Base-by-base conservation (phyloP, 805 yeast genomes). In the Maudiozyma saulgeensis region DNA sequence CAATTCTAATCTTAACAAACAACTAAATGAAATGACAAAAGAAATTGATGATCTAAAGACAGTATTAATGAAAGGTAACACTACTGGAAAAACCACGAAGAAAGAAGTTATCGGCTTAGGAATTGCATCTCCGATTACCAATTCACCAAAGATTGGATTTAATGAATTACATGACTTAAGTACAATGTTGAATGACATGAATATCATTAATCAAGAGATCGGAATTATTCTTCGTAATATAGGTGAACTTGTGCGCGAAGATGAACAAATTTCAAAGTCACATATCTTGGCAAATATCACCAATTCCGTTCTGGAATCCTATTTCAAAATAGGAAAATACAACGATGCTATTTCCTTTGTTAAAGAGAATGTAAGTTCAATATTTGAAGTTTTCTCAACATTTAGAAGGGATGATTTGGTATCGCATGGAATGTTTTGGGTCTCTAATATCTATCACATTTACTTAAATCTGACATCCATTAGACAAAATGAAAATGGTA, bases 401-500 rank as follows among this genome's bases (percentile, higher is more conserved):
- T 32, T 43, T 11, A 16, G 25, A 13, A 39, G 37, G n/a, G 41
- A 43, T 3, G 38, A 38, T 4, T 32, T 43, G 9, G 18, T 40
- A 7, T 2, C 13, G 4, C 21, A 25, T 21, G 47, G 47, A 32
- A 38, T 47, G 16, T 47, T 47, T 25, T 47, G 50, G 50, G 16
- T 43, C 6, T 18, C 28, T 3, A 47, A 43, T 18, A 39, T 43
- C 13, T 39, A 37, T 9, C 25, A 47, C 3, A 31, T 47, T 6
- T 39, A 43, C 18, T 15, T 28, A 3, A 25, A 23, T 16, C 12
- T 47, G 5, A 9, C 19, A 6, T 21, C 16, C 6, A 12, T 31
- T 32, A 28, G 18, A 26, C 43, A 41, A 41, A 4, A 13, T 28
- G 46, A 26, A 23, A 44, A 37, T 21, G 32, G 38, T 9, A 35